These are phyloP conservation scores for Smittium culicis DNA, from an alignment of 371 early-diverging fungal genomes.

Conservation along the genomic window DNA sequence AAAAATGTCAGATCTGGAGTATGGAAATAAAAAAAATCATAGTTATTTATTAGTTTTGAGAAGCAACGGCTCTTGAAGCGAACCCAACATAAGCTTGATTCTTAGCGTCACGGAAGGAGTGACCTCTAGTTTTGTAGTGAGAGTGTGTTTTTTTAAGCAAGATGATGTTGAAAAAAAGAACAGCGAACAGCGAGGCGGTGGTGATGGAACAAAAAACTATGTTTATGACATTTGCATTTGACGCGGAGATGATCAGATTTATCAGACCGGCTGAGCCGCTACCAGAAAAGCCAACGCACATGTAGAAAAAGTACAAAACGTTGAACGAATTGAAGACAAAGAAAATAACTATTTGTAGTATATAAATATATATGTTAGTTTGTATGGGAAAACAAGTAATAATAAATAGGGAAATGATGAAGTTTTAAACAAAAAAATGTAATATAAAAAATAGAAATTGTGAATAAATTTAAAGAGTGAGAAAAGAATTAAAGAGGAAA, in stretches of 20 bases:
- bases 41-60: background rate
- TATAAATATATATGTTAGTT: conserved; percentile 25
- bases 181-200: conserved; percentile 49
- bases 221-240: conserved; percentile 49
- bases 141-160: conserved; percentile 50
- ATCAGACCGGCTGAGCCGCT: conserved; percentile 75
- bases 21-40: no score
- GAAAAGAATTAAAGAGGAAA: background rate
- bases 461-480: no score
- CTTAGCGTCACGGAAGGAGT: conserved; percentile 70
- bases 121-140: conserved; percentile 63
- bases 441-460: no score
- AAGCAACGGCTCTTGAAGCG: conserved; percentile 13
- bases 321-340: conserved; percentile 79
- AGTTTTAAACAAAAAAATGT: no score
- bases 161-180: conserved; percentile 35
- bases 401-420: no score
- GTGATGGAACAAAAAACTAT: conserved; percentile 54
- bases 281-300: conserved; percentile 67
- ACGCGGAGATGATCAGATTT: conserved; percentile 51
- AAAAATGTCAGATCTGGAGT: no score
- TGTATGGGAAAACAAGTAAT: background rate
- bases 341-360: conserved; percentile 33
- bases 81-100: conserved; percentile 46
- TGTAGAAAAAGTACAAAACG: conserved; percentile 62